Evolutionary conservation across 169 alveolate species (phyloP), one percentile per base, ranked within the genome.

Genomic region (Plasmodium billcollinsi): DNA sequence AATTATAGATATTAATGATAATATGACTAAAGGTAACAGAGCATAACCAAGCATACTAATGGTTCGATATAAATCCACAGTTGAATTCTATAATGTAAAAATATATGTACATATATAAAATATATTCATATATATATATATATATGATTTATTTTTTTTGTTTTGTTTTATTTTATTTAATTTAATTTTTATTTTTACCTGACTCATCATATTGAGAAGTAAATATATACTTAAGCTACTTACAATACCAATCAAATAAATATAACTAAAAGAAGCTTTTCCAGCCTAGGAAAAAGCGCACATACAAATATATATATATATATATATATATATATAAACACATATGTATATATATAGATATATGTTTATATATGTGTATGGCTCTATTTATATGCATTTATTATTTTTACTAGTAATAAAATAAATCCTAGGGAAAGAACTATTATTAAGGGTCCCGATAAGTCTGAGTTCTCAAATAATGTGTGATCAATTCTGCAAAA

Each of bases 41-140:
- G 97, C 95, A 73, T 96, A 96, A n/a, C 97, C 97, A 1, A 96
- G 73, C 93, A 95, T 93, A 75, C 97, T 95, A 29, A 95, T 93
- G 18, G 96, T 94, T n/a, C 96, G 90, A 90, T 96, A 96, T 62
- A 95, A 70, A 39, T 95, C 96, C 15, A 95, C 61, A 18, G 92
- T 85, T 14, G 47, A 52, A 12, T 63, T 85, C 92, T 85, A 45
- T 33, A 29, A 39, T 39, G 14, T 24, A 33, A 33, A 33, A 1
- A 33, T n/a, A 29, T 26, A 14, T 5, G 14, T 33, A 33, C 0
- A 66, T 66, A 29, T 2, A 21, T 65, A 65, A 65, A 0, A 21
- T 65, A 65, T 11, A 65, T 9, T 29, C 29, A 29, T 29, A 29
- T 50, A 59, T 58, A 76, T 65, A 56, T 63, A 29, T 7, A 8